phyloP scores from a whole-genome alignment of 2,329 filamentous ascomycete genomes.

The Stachybotrys elegans region DNA sequence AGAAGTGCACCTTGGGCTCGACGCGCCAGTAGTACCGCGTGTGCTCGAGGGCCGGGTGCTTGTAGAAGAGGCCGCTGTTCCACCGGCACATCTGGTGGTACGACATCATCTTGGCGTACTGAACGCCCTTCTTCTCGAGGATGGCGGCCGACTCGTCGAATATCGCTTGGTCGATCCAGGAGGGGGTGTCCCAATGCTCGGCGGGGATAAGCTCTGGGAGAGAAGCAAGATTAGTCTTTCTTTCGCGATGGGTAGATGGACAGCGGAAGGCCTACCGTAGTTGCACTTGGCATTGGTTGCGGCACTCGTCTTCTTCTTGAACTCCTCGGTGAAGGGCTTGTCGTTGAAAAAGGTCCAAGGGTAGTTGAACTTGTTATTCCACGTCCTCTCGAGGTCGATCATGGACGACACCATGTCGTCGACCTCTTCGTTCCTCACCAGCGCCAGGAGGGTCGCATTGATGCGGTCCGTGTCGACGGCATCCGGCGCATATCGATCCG shows the following conservation, averaged over 20 bases:
- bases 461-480: conserved; percentile 75
- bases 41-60: conserved; percentile 79
- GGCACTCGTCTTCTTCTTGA: conserved; percentile 75
- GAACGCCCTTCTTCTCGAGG: conserved; percentile 77
- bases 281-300: conserved; percentile 82
- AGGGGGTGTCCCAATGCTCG: conserved; percentile 88
- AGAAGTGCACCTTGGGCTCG: conserved; percentile 97
- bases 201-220: conserved; percentile 77
- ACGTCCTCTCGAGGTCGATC: conserved; percentile 85
- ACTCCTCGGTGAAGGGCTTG: conserved; percentile 85
- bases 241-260: conserved; percentile 9
- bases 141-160: conserved; percentile 80
- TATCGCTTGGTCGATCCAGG: conserved; percentile 86
- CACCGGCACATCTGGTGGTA: conserved; percentile 99
- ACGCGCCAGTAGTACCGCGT: conserved; percentile 97
- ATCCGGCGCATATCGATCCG: conserved; percentile 72
- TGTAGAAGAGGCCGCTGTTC: conserved; percentile 98
- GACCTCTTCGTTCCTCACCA: conserved; percentile 90
- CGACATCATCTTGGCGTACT: conserved; percentile 82
- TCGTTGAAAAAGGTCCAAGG: conserved; percentile 99
- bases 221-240: conserved; percentile 1
- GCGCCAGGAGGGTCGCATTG: conserved; percentile 84
- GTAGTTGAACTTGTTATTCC: conserved; percentile 99
- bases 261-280: conserved; percentile 58
- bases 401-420: conserved; percentile 81